Base-by-base conservation (phyloP, 495 filamentous ascomycete species). In the Penicillium silybi region DNA sequence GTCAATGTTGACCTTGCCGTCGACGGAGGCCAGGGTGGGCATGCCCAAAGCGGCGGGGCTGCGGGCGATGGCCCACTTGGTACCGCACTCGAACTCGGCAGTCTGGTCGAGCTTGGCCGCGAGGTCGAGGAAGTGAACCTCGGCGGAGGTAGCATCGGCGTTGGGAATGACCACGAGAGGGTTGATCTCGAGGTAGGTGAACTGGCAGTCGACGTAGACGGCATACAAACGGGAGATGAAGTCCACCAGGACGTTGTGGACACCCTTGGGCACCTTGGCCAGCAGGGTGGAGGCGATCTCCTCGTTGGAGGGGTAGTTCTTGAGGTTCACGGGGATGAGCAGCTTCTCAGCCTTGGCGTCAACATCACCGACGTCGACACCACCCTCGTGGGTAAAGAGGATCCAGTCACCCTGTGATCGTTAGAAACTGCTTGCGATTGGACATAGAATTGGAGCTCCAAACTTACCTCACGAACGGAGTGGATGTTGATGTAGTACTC, bases 151-250 rank as follows among this genome's bases (percentile, higher is more conserved):
- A 53, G 76, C 84, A 59, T 90, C 83, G 52, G 83, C 85, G 76
- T 97, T 99, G 66, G 93, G 93, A 62, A 99, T 92, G 64, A 96
- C 93, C 48, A 99, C 93, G 53, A 99, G 76, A 47, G 93, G 93
- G 81, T 99, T 99, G 81, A 99, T 99, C 76, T 99, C 93, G 54
- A 99, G 91, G 78, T 97, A 97, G 66, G 93, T 97, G 82, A 99
- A 99, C 76, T 99, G 93, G 86, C 89, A 95, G 81, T 99, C 93
- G 48, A 99, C 93, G 63, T 97, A 99, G 79, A 99, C 93, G 66
- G 90, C 92, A 67, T 97, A 97, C 39, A 92, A 82, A 59, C 87
- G 78, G 62, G 87, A 86, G 73, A 91, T 99, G 81, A 99, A 98
- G 82, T 99, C 93, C 50, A 97, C 87, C 34, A 99, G 83, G 65